Evolutionary conservation across 176 grass and related monocot species (phyloP).

Genomic region (Zea luxurians): DNA sequence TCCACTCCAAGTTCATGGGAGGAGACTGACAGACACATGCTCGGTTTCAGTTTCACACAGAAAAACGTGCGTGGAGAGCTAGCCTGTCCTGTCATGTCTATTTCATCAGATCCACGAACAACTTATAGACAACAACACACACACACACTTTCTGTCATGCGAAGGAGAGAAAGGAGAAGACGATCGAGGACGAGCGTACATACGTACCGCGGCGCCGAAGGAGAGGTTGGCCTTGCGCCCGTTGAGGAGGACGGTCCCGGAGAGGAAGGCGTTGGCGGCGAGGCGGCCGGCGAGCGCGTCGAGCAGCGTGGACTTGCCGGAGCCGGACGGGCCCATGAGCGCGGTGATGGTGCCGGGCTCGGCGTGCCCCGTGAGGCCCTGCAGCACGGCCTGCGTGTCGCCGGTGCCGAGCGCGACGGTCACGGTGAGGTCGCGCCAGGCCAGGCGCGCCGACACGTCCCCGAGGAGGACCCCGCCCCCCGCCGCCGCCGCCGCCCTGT

Average conservation of each 20-base stretch:
- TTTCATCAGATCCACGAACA: background rate
- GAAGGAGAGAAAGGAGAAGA: background rate
- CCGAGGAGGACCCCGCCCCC: constrained; percentile 50
- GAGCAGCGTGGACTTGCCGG: constrained; percentile 95
- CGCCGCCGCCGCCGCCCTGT: constrained; percentile 27
- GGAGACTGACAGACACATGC: background rate
- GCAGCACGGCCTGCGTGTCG: constrained; percentile 77
- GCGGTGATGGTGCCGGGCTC: constrained; percentile 90
- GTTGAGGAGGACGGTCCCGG: constrained; percentile 78
- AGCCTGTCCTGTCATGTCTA: background rate
- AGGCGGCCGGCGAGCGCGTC: constrained; percentile 78
- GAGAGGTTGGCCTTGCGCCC: constrained; percentile 92
- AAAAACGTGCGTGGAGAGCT: background rate
- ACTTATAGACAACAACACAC: no score
- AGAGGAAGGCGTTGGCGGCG: constrained; percentile 85
- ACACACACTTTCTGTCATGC: no score
- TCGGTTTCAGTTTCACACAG: background rate
- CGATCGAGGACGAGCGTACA: background rate
- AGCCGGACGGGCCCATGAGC: constrained; percentile 91
- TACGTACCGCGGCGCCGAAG: constrained; percentile 85
- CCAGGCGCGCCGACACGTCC: constrained; percentile 84
- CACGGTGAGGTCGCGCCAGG: constrained; percentile 89
- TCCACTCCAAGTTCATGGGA: background rate
- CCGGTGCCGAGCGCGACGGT: constrained; percentile 66
- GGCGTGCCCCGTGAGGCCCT: constrained; percentile 78